Percentiles rank a stretch among this genome's conserved stretches.
These are phyloP conservation scores for Lathyrus sativus DNA, from an alignment of 306 rosid genomes.

Conservation along the genomic window DNA sequence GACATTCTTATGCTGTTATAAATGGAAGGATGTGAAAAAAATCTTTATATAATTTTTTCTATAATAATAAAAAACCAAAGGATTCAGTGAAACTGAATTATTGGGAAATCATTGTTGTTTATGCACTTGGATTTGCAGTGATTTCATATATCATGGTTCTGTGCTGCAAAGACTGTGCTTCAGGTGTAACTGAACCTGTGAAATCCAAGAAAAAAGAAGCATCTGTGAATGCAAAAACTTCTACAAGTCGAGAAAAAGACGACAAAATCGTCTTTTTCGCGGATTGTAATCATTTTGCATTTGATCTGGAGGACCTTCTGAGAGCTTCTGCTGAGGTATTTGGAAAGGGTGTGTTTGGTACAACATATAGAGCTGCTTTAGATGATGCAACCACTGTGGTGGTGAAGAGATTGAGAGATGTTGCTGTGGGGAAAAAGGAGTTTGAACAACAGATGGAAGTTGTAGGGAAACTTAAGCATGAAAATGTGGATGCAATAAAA, in stretches of 20 bases:
- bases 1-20: background rate
- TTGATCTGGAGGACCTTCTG: conserved; percentile 85
- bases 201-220: conserved; percentile 62
- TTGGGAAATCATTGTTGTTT: conserved; percentile 65
- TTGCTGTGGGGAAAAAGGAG: conserved; percentile 67
- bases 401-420: conserved; percentile 91
- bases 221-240: conserved; percentile 21
- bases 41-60: background rate
- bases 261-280: conserved; percentile 71
- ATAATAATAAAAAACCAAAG: conserved; percentile 43
- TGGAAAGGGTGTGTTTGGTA: conserved; percentile 86
- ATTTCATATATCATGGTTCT: conserved; percentile 58
- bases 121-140: conserved; percentile 54
- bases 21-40: background rate
- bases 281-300: conserved; percentile 59
- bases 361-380: conserved; percentile 83
- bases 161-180: conserved; percentile 45
- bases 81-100: conserved; percentile 58
- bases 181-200: conserved; percentile 22
- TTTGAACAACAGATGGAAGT: conserved; percentile 84
- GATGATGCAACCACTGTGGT: conserved; percentile 81
- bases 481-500: conserved; percentile 68
- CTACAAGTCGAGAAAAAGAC: conserved; percentile 49
- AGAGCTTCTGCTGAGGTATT: conserved; percentile 91
- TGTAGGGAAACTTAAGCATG: conserved; percentile 74